Evolutionary conservation across 441 rosid genomes (phyloP).

Genomic region (Kokia cookei): DNA sequence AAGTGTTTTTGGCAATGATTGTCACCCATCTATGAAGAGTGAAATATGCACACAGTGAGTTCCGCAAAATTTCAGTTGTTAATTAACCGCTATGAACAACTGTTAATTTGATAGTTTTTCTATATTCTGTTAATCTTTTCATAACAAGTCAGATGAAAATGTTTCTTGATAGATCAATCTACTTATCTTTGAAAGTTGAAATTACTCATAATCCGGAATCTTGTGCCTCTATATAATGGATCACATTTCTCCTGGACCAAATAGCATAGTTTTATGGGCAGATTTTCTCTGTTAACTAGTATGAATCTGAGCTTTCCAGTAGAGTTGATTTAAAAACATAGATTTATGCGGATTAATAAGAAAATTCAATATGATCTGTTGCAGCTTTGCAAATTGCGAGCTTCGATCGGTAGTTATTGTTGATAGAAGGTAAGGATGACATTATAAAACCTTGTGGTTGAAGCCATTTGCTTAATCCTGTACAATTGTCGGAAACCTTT

Average conservation of each 20-base stretch:
- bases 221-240: background rate
- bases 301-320: background rate
- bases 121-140: background rate
- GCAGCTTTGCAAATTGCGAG: slow-evolving; percentile 18
- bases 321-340: background rate
- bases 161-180: background rate
- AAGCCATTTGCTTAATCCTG: background rate
- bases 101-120: background rate
- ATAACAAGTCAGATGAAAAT: background rate
- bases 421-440: slow-evolving; percentile 4
- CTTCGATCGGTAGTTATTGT: slow-evolving; percentile 11
- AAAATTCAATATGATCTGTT: background rate
- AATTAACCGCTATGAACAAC: background rate
- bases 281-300: background rate
- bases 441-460: background rate
- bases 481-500: background rate
- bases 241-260: background rate
- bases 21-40: slow-evolving; percentile 44
- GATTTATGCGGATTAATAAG: background rate
- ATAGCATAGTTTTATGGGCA: background rate
- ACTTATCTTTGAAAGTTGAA: slow-evolving; percentile 1
- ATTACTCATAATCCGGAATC: background rate
- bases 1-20: slow-evolving; percentile 60
- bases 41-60: slow-evolving; percentile 74
- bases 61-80: background rate